A percentile compares a stretch with the other conserved stretches of the same genome.
phyloP scores from a whole-genome alignment of 495 filamentous ascomycete genomes.

The Cudoniella acicularis region DNA sequence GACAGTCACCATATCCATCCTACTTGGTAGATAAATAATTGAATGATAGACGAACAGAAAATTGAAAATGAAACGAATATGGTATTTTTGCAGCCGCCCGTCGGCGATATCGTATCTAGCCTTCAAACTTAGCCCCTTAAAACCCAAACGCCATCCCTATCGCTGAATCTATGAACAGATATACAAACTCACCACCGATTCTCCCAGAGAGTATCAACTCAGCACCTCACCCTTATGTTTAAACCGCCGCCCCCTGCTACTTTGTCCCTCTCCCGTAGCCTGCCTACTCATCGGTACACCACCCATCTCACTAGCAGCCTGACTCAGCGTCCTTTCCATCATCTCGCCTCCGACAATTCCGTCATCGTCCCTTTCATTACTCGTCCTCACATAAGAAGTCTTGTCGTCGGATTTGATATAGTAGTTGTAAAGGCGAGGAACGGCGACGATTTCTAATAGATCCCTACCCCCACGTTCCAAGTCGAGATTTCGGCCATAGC shows the following conservation, averaged over 20 bases:
- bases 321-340: constrained; percentile 48
- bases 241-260: constrained; percentile 25
- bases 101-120: too few species aligned
- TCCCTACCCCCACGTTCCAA: constrained; percentile 8
- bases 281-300: constrained; percentile 45
- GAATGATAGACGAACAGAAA: too few species aligned
- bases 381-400: not conserved
- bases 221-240: not conserved
- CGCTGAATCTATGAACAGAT: not conserved
- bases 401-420: constrained; percentile 6
- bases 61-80: too few species aligned
- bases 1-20: too few species aligned
- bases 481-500: constrained; percentile 25
- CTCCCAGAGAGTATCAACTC: not conserved
- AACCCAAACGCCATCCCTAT: not conserved
- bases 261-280: constrained; percentile 28
- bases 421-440: not conserved
- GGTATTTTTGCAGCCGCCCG: too few species aligned
- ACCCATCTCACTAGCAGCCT: constrained; percentile 28
- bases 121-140: too few species aligned
- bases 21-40: too few species aligned
- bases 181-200: not conserved
- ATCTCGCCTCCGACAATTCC: constrained; percentile 27
- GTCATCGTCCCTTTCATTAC: constrained; percentile 7
- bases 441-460: constrained; percentile 5